Percentiles rank a stretch among this genome's conserved stretches.
These are phyloP conservation scores for Diaporthe ampelina DNA, from an alignment of 2,329 filamentous ascomycete genomes.

Conservation along the genomic window DNA sequence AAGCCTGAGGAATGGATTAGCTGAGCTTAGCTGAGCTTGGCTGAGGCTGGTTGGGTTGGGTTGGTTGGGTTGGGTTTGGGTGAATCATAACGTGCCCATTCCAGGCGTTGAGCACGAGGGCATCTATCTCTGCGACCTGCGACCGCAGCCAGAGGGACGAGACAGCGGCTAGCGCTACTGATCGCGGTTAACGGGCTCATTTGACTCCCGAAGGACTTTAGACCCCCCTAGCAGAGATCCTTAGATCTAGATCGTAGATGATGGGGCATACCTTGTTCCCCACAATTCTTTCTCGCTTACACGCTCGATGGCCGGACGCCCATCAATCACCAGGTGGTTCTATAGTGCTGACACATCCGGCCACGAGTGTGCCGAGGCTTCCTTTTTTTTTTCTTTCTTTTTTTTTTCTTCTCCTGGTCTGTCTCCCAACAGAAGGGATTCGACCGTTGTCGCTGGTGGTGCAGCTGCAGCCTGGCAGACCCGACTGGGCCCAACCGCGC, in stretches of 20 bases:
- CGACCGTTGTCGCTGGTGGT: neutral
- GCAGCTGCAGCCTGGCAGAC: slow-evolving; percentile 24
- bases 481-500: slow-evolving; percentile 9
- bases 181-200: slow-evolving; percentile 21
- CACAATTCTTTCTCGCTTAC: neutral
- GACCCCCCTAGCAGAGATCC: neutral
- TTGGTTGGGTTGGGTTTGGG: too few relatives aligned
- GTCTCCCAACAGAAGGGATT: neutral
- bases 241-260: slow-evolving; percentile 24
- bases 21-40: neutral
- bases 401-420: too few relatives aligned
- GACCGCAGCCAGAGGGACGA: too few relatives aligned
- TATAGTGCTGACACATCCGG: slow-evolving; percentile 15
- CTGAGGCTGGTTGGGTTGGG: too few relatives aligned
- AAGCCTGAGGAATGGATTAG: slow-evolving; percentile 1
- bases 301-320: too few relatives aligned
- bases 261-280: slow-evolving; percentile 10
- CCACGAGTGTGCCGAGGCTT: slow-evolving; percentile 9
- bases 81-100: neutral
- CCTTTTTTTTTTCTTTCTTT: neutral
- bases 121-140: too few relatives aligned
- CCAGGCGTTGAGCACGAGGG: neutral
- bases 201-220: slow-evolving; percentile 5
- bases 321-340: neutral
- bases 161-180: slow-evolving; percentile 15